Conservation (phyloP, 2,329 filamentous ascomycete genomes). For the Fusarium sp. region DNA sequence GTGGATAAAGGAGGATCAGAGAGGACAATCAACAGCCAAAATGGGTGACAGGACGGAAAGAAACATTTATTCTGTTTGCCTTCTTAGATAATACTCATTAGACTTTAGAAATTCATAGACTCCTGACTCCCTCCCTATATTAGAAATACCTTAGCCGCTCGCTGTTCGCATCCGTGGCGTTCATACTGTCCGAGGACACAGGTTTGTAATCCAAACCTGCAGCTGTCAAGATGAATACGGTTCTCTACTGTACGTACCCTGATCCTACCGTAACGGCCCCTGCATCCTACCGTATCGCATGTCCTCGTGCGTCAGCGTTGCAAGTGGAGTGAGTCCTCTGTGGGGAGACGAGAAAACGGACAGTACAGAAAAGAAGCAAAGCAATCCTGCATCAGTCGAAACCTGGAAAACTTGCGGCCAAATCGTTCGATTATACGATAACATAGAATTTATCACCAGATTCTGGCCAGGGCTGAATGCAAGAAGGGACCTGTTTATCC, state of each 20-base stretch:
- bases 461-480: constrained; percentile 4
- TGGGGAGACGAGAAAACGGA: constrained; percentile 21
- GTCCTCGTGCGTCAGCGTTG: neutral
- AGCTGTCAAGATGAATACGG: neutral
- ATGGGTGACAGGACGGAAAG: neutral
- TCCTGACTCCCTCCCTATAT: neutral
- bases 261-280: neutral
- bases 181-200: neutral
- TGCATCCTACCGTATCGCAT: constrained; percentile 6
- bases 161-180: neutral
- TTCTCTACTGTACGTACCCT: neutral
- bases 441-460: neutral
- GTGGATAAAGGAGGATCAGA: constrained; percentile 22
- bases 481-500: constrained; percentile 16
- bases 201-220: constrained; percentile 12
- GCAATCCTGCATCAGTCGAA: neutral
- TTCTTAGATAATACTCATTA: neutral
- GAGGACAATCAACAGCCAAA: neutral
- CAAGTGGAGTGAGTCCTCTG: constrained; percentile 8
- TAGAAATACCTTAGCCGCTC: neutral
- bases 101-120: neutral
- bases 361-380: neutral
- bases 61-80: neutral
- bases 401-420: constrained; percentile 3
- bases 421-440: constrained; percentile 21